Base-by-base conservation (phyloP, 371 early-diverging fungal species). In the Choanephora cucurbitarum region DNA sequence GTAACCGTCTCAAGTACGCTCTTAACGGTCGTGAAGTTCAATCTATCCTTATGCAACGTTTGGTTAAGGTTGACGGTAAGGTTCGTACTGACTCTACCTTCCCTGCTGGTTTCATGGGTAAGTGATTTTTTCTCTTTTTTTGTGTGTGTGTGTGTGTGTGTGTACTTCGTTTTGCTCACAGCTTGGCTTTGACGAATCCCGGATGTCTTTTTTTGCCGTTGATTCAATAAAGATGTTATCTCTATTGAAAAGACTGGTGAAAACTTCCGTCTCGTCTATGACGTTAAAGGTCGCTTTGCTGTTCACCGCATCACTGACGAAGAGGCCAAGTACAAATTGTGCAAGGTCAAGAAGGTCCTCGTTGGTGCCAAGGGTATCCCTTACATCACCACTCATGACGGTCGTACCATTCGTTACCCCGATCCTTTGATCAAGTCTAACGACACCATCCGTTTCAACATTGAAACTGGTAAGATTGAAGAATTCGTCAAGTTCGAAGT, bases 211-310 rank as follows among this genome's bases (percentile, higher is more conserved):
- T 52, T 63, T 62, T 62, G 40, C 51, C 44, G 39, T 32, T 67
- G 28, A 7, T 7, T 28, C 28, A 62, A 68, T 67, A 73, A n/a
- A n/a, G 70, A 99, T 83, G 99, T 98, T 69, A 93, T 99, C 84
- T 74, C 96, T 70, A 95, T 99, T 69, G 97, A 98, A 75, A 97
- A 96, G 88, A 99, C 99, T 64, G 95, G 95, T 72, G 97, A 99
- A 88, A 91, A 98, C 92, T 99, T 97, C 94, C 95, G 99, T 79
- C 89, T 99, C 63, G 86, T 99, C 81, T 99, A 97, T 87, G 99
- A 98, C 87, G 85, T 90, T 82, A 97, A 97, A 89, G 98, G 98
- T 71, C 98, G 98, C 77, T 99, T 99, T 91, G 90, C 94, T 78
- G 91, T 99, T 81, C 98, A 99, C 90, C 92, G 95, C 73, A 99